These are phyloP conservation scores for Aspergillus indologenus DNA, from an alignment of 495 filamentous ascomycete species.

Conservation along the genomic window DNA sequence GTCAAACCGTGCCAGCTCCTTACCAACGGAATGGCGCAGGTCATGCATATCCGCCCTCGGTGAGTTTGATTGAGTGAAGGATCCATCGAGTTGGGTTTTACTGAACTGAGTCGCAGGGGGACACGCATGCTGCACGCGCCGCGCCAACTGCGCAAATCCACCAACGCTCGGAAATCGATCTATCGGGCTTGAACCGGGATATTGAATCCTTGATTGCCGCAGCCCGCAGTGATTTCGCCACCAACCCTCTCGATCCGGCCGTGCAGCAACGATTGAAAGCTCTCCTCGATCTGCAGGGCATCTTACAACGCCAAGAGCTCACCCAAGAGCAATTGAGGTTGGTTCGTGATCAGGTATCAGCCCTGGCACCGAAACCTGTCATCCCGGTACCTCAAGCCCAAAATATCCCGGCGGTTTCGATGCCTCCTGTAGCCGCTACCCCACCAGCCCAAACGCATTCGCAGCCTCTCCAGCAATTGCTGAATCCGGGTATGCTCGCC, in stretches of 20 bases:
- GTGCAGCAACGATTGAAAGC: constrained; percentile 78
- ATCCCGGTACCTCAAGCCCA: constrained; percentile 22
- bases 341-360: constrained; percentile 74
- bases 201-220: constrained; percentile 69
- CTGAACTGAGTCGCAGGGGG: constrained; percentile 20
- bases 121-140: constrained; percentile 22
- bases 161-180: constrained; percentile 36
- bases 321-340: constrained; percentile 74
- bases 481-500: constrained; percentile 48
- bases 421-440: constrained; percentile 28
- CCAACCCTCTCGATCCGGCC: constrained; percentile 67
- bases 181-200: constrained; percentile 77
- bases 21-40: constrained; percentile 36
- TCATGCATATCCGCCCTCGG: constrained; percentile 33
- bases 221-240: constrained; percentile 67
- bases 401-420: constrained; percentile 23
- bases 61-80: constrained; percentile 20
- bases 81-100: constrained; percentile 12
- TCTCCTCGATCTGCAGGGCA: constrained; percentile 77
- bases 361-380: constrained; percentile 49
- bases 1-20: constrained; percentile 17
- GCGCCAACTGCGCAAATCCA: constrained; percentile 41
- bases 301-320: constrained; percentile 75
- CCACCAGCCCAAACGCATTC: constrained; percentile 35
- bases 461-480: constrained; percentile 41